Evolutionary conservation across 331 rosid species (phyloP).

Genomic region (Malus hybrid): DNA sequence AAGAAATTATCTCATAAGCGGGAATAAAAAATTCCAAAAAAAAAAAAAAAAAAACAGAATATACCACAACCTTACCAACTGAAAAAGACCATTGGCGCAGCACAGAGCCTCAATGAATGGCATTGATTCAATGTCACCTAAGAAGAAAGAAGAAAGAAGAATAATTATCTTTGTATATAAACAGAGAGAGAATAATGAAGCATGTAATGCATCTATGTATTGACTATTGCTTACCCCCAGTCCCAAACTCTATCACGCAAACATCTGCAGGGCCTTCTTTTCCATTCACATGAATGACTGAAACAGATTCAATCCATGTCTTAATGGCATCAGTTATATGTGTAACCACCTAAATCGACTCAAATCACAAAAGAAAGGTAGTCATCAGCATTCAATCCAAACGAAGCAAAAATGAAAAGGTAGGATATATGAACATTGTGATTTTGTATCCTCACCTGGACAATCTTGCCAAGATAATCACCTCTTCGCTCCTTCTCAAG

Average conservation of each 20-base stretch:
- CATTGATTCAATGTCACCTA: slow-evolving; percentile 98
- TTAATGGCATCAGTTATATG: slow-evolving; percentile 93
- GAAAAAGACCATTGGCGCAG: slow-evolving; percentile 33
- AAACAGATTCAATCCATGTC: slow-evolving; percentile 70
- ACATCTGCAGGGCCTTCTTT: slow-evolving; percentile 85
- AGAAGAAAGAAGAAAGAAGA: slow-evolving; percentile 22
- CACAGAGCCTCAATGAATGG: slow-evolving; percentile 89
- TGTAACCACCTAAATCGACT: slow-evolving; percentile 73
- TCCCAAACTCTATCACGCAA: slow-evolving; percentile 57
- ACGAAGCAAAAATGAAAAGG: background rate
- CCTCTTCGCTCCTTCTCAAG: slow-evolving; percentile 91
- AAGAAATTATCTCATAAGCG: too few relatives aligned
- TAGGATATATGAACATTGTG: background rate
- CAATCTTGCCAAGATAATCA: slow-evolving; percentile 94
- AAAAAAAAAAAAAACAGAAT: too few relatives aligned
- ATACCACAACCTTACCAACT: too few relatives aligned
- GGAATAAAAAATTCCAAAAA: too few relatives aligned
- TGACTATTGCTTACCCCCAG: slow-evolving; percentile 55
- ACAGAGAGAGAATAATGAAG: background rate
- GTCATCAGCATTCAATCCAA: background rate
- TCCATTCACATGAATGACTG: slow-evolving; percentile 78
- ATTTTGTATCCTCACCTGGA: slow-evolving; percentile 54
- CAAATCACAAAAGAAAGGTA: slow-evolving; percentile 14
- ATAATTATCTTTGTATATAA: background rate
- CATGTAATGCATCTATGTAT: background rate